These are phyloP conservation scores for Cyclostephanos invisitatus DNA, from an alignment of 108 stramenopile species.

Conservation along the genomic window DNA sequence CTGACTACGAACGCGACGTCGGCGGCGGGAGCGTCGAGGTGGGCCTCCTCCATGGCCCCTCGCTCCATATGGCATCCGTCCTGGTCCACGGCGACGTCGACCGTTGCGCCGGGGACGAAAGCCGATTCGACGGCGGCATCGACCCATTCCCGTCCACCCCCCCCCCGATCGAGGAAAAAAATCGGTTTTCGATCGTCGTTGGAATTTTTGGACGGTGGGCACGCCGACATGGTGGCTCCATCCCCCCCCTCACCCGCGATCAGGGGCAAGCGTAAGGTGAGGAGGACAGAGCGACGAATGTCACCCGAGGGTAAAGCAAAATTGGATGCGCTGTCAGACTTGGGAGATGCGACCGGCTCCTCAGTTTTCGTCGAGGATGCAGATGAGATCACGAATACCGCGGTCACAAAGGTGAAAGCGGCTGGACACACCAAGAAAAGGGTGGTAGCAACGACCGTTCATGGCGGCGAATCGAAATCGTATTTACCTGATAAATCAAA, in stretches of 20 bases:
- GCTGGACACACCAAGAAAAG: background rate
- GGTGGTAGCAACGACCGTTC: background rate
- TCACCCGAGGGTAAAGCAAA: constrained; percentile 17
- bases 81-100: background rate
- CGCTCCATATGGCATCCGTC: constrained; percentile 2
- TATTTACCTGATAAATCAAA: background rate
- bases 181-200: constrained; percentile 8
- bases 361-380: background rate
- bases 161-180: constrained; percentile 13
- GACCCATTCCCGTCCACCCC: background rate
- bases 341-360: background rate
- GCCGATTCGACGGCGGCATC: background rate
- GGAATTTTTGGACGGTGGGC: constrained; percentile 2
- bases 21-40: background rate
- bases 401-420: background rate
- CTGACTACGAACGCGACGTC: background rate
- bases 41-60: constrained; percentile 2
- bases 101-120: background rate
- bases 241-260: background rate
- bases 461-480: background rate
- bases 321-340: constrained; percentile 3
- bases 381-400: background rate
- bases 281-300: constrained; percentile 12
- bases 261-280: background rate
- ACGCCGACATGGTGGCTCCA: background rate